These are phyloP conservation scores for Escovopsis sp. DNA, from an alignment of 2,329 filamentous ascomycete species.

Conservation along the genomic window DNA sequence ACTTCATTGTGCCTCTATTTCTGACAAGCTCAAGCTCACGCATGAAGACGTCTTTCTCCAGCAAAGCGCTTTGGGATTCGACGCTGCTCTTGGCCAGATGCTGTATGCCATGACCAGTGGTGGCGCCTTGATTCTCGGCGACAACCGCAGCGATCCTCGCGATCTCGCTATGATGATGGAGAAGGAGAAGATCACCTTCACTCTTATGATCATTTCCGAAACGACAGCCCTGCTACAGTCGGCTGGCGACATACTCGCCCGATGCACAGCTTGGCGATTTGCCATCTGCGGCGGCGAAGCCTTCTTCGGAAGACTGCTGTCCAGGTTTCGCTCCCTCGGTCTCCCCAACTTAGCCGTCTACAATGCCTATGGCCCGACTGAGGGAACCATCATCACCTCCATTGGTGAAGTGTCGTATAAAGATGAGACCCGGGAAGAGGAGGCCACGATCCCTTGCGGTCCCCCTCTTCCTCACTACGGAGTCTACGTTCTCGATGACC, in stretches of 20 bases:
- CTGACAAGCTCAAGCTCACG: slow-evolving; percentile 26
- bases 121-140: neutral
- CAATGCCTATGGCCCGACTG: neutral
- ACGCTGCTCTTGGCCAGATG: neutral
- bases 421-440: neutral
- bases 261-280: neutral
- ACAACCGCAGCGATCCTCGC: neutral
- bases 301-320: neutral
- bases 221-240: neutral
- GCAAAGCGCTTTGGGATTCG: slow-evolving; percentile 2
- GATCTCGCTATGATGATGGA: neutral
- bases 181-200: neutral
- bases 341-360: neutral
- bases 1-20: neutral
- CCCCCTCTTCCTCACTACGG: neutral
- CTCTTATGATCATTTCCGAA: neutral
- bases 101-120: neutral
- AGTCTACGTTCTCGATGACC: neutral
- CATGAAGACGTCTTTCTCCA: slow-evolving; percentile 26
- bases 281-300: neutral
- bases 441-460: neutral
- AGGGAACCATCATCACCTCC: neutral
- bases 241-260: neutral
- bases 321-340: neutral
- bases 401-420: neutral